phyloP scores from a whole-genome alignment of 2,329 filamentous ascomycete genomes.

The Cladosporium colombiae region DNA sequence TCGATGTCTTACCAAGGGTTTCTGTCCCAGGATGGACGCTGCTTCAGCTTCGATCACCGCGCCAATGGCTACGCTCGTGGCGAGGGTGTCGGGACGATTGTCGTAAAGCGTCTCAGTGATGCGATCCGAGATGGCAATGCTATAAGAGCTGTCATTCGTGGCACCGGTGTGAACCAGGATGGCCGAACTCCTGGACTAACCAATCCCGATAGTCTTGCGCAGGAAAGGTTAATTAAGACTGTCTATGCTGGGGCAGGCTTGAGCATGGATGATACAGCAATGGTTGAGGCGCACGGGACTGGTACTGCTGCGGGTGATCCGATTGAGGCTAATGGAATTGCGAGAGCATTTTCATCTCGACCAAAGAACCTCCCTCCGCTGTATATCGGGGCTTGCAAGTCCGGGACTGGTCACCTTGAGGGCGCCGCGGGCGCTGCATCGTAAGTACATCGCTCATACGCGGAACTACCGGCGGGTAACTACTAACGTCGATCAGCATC shows the following conservation, averaged over 20 bases:
- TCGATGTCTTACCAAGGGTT: slow-evolving; percentile 27
- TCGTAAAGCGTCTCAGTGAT: slow-evolving; percentile 35
- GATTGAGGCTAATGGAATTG: slow-evolving; percentile 23
- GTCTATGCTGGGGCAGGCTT: slow-evolving; percentile 43
- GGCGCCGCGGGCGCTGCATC: slow-evolving; percentile 21
- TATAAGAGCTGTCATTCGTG: slow-evolving; percentile 24
- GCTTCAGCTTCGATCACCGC: slow-evolving; percentile 35
- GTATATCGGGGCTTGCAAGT: slow-evolving; percentile 32
- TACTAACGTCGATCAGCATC: neutral
- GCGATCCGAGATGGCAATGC: slow-evolving; percentile 24
- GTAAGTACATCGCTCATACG: neutral
- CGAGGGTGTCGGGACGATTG: slow-evolving; percentile 29
- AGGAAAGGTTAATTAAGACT: slow-evolving; percentile 39
- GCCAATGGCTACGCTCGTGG: slow-evolving; percentile 47
- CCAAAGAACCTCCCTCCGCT: slow-evolving; percentile 21
- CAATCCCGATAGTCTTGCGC: slow-evolving; percentile 40
- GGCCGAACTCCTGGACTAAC: slow-evolving; percentile 39
- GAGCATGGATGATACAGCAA: slow-evolving; percentile 24
- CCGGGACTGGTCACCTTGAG: slow-evolving; percentile 28
- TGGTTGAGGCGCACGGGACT: slow-evolving; percentile 33
- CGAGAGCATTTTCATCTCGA: neutral
- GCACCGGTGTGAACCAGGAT: slow-evolving; percentile 1
- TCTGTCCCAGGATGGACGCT: slow-evolving; percentile 36
- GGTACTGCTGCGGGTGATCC: slow-evolving; percentile 31
- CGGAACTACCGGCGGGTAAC: neutral